These are phyloP conservation scores for Pyricularia sp. DNA, from an alignment of 2,329 filamentous ascomycete genomes.

Conservation along the genomic window DNA sequence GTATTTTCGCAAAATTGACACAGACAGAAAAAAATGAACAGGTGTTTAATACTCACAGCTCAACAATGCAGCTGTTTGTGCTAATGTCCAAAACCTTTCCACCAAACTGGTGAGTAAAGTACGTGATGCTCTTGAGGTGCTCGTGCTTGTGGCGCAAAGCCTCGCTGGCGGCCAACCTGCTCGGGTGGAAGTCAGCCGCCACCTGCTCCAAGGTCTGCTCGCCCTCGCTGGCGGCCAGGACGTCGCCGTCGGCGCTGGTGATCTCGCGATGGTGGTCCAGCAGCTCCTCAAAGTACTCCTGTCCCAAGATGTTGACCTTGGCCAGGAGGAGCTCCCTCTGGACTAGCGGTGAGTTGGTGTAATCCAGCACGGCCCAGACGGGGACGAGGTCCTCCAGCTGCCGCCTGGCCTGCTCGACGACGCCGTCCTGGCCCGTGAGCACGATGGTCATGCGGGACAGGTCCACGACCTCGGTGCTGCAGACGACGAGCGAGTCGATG, in stretches of 20 bases:
- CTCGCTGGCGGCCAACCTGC: slow-evolving; percentile 75
- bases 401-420: slow-evolving; percentile 89
- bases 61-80: slow-evolving; percentile 97
- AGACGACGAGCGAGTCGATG: slow-evolving; percentile 96
- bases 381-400: slow-evolving; percentile 96
- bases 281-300: slow-evolving; percentile 97
- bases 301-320: slow-evolving; percentile 93
- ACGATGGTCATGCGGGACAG: slow-evolving; percentile 99
- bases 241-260: slow-evolving; percentile 33
- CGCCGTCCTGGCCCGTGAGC: slow-evolving; percentile 88
- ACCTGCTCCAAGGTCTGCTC: slow-evolving; percentile 34
- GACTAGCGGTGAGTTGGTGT: slow-evolving; percentile 84
- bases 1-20: slow-evolving; percentile 11
- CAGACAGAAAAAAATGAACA: not conserved
- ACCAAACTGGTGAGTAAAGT: slow-evolving; percentile 93
- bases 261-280: slow-evolving; percentile 94
- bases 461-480: slow-evolving; percentile 94
- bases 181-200: slow-evolving; percentile 76
- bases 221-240: slow-evolving; percentile 31
- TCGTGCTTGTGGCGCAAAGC: slow-evolving; percentile 95
- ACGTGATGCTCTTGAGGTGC: slow-evolving; percentile 92
- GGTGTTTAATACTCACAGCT: slow-evolving; percentile 57
- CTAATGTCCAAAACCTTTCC: slow-evolving; percentile 97
- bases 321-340: slow-evolving; percentile 92
- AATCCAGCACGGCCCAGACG: slow-evolving; percentile 97